Evolutionary conservation across 2,329 filamentous ascomycete species (phyloP).

Genomic region (Periconia sp.): DNA sequence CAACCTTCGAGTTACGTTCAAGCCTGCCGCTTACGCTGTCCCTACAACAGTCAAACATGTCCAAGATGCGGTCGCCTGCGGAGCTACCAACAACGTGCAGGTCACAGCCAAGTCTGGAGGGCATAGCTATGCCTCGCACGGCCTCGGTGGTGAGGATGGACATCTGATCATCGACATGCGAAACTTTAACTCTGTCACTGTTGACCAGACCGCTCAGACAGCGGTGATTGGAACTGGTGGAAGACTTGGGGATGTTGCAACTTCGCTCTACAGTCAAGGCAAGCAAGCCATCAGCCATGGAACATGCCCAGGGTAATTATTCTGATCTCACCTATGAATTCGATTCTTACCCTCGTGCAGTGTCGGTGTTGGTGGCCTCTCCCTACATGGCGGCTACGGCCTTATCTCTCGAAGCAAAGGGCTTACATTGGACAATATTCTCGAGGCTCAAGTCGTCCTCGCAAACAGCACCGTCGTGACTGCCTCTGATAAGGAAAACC

Average conservation of each 20-base stretch:
- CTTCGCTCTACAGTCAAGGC: constrained; percentile 33
- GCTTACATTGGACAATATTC: constrained; percentile 31
- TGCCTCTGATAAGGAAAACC: constrained; percentile 38
- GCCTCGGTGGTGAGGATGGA: constrained; percentile 55
- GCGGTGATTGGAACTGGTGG: constrained; percentile 56
- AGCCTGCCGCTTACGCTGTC: constrained; percentile 61
- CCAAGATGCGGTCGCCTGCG: constrained; percentile 62
- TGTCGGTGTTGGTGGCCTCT: constrained; percentile 35
- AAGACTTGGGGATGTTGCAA: constrained; percentile 47
- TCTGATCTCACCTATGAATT: not conserved
- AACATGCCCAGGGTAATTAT: constrained; percentile 56
- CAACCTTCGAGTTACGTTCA: constrained; percentile 37
- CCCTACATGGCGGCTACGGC: constrained; percentile 36
- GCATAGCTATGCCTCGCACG: constrained; percentile 63
- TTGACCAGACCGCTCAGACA: constrained; percentile 47
- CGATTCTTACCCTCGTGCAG: constrained; percentile 19
- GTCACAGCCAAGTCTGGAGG: constrained; percentile 68
- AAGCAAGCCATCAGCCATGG: constrained; percentile 55
- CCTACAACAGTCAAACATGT: constrained; percentile 60
- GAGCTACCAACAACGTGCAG: constrained; percentile 52
- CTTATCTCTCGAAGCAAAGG: constrained; percentile 30
- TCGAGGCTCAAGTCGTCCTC: constrained; percentile 38
- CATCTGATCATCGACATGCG: constrained; percentile 55
- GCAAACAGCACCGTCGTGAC: constrained; percentile 42
- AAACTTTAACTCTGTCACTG: constrained; percentile 49